Percentiles rank a stretch among this genome's conserved stretches.
These are phyloP conservation scores for Gentiana macrophylla DNA, from an alignment of 257 asterid species.

Conservation along the genomic window DNA sequence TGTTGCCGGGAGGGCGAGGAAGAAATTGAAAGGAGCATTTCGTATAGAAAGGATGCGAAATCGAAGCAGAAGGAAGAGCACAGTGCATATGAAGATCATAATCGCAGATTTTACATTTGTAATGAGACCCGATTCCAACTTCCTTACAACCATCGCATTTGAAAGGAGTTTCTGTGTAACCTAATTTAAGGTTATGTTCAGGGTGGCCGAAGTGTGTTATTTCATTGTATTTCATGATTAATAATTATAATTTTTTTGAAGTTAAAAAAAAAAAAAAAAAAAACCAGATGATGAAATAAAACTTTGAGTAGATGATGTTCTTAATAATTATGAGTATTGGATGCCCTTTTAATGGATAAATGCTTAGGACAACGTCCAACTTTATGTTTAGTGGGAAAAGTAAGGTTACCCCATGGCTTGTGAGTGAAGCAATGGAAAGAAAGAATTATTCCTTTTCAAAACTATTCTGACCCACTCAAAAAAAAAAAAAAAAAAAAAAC, in stretches of 20 bases:
- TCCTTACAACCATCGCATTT: slow-evolving; percentile 97
- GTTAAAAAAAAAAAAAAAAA: no score
- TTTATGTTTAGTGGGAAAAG: slow-evolving; percentile 7
- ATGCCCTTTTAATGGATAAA: slow-evolving; percentile 6
- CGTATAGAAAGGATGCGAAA: slow-evolving; percentile 72
- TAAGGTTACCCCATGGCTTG: slow-evolving; percentile 43
- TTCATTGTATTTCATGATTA: slow-evolving; percentile 63
- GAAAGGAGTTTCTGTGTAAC: slow-evolving; percentile 68
- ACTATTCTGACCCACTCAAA: no score
- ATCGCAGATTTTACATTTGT: slow-evolving; percentile 62
- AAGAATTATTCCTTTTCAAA: no score
- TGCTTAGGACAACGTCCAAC: background rate
- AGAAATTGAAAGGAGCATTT: slow-evolving; percentile 76
- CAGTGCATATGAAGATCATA: slow-evolving; percentile 85
- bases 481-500: no score
- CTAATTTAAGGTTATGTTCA: slow-evolving; percentile 58
- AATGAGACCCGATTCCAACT: slow-evolving; percentile 79
- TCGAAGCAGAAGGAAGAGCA: slow-evolving; percentile 53
- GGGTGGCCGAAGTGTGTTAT: slow-evolving; percentile 82
- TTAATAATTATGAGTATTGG: background rate
- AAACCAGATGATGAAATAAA: no score
- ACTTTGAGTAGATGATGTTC: no score
- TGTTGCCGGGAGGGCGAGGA: slow-evolving; percentile 54
- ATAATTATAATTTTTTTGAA: background rate
- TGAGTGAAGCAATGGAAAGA: slow-evolving; percentile 33